Base-by-base conservation (phyloP, 2,329 filamentous ascomycete genomes). In the Ambrosiella beaveri region DNA sequence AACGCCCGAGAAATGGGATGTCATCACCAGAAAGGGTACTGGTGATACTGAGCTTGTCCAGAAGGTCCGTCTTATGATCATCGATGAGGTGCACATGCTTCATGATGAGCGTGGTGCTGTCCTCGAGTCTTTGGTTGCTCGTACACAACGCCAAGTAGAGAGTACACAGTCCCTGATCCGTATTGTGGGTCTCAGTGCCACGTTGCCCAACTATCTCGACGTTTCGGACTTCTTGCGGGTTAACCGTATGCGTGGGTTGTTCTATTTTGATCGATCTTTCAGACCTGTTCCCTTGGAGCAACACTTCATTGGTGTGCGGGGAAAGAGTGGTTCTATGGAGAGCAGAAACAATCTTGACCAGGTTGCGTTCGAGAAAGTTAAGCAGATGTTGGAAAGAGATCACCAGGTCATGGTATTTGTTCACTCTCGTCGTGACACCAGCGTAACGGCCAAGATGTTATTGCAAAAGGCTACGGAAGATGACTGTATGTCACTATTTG, bases 331-430 rank as follows among this genome's bases (percentile, higher is more conserved):
- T 3, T 81, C 81, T 27, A 93, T 85, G 66, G 80, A 83, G 61
- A 90, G 87, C 7, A 83, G 86, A 59, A 91, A 96, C 41, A 97
- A 97, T 63, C 74, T 98, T 36, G 93, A 98, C 64, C 77, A 77
- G 27, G 83, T 88, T 2, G 82, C 88, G 0, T 98, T 94, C 66
- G 90, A 97, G 63, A 99, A 99, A 68, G 89, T 96, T 52, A 85
- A 83, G 64, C 86, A 93, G 56, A 96, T 98, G 90, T 75, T 98
- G 2, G 81, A 89, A 66, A 75, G 77, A 60, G 90, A 87, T n/a
- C 93, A 99, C 65, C 93, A 98, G 68, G 80, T 98, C 63, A 98
- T 99, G 94, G 91, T 99, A 0, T 98, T 99, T 69, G 94, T 98
- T 9, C 94, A 98, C 68, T 96, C 91, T 0, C 80, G 93, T 35